phyloP scores from a whole-genome alignment of 192 early-diverging fungal genomes.

The Rhizophagus clarus region DNA sequence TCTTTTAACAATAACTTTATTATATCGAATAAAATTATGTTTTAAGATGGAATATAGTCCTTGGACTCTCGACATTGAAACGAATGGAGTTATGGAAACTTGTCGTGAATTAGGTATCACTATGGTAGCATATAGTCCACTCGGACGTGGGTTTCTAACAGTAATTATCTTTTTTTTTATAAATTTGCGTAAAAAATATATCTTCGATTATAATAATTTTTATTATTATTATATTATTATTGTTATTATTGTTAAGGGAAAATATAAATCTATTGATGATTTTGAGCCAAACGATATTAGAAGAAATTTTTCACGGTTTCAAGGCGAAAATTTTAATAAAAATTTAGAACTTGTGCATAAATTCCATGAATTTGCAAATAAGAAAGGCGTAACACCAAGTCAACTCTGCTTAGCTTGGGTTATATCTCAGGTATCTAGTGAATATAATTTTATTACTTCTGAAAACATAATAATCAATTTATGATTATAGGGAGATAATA shows the following conservation, averaged over 20 bases:
- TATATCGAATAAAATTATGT: too few relatives aligned
- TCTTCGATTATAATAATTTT: background rate
- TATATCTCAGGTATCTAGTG: constrained; percentile 53
- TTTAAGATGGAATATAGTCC: constrained; percentile 22
- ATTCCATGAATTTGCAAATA: constrained; percentile 51
- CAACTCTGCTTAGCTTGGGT: constrained; percentile 72
- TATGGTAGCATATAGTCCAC: constrained; percentile 71
- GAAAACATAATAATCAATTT: too few relatives aligned
- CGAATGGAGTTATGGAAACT: constrained; percentile 63
- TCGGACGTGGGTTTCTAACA: constrained; percentile 73
- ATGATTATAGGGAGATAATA: too few relatives aligned
- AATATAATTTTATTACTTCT: too few relatives aligned
- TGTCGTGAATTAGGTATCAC: constrained; percentile 76
- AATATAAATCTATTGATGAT: constrained; percentile 55
- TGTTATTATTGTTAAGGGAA: constrained; percentile 61
- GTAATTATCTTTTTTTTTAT: constrained; percentile 7
- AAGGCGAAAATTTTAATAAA: constrained; percentile 57
- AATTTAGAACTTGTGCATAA: constrained; percentile 63
- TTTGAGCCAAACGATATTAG: constrained; percentile 58
- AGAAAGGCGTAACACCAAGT: constrained; percentile 50
- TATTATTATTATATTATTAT: too few relatives aligned
- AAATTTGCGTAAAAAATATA: too few relatives aligned
- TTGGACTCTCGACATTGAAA: constrained; percentile 43
- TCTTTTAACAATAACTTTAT: too few relatives aligned
- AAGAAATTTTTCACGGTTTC: constrained; percentile 55